Conservation (phyloP, 768 basidiomycete genomes). For the Mycena epipterygia region DNA sequence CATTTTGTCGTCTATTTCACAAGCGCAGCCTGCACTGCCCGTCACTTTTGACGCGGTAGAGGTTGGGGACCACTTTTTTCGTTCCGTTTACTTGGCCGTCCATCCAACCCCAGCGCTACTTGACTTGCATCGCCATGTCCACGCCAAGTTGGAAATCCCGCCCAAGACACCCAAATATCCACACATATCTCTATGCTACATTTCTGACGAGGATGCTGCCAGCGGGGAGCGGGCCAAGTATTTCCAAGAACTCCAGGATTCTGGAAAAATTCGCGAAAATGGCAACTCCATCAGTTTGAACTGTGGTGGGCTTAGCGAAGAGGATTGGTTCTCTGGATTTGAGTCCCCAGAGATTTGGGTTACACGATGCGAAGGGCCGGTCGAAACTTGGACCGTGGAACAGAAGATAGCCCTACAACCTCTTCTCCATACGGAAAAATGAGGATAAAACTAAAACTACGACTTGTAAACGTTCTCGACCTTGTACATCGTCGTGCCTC, state of each 20-base stretch:
- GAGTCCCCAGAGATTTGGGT: constrained; percentile 69
- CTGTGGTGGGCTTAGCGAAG: constrained; percentile 43
- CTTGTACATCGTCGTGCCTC: constrained; percentile 73
- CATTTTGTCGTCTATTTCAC: constrained; percentile 57
- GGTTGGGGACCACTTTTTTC: constrained; percentile 75
- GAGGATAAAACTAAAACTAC: constrained; percentile 26
- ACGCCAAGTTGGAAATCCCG: constrained; percentile 52
- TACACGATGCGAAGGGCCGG: constrained; percentile 70
- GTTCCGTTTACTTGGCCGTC: constrained; percentile 75
- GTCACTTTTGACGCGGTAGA: constrained; percentile 68
- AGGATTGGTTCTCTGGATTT: constrained; percentile 58
- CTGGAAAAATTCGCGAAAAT: constrained; percentile 47
- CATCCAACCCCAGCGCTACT: constrained; percentile 59
- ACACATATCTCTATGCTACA: constrained; percentile 83
- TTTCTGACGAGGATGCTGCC: constrained; percentile 72
- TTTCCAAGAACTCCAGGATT: constrained; percentile 55
- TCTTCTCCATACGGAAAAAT: no score
- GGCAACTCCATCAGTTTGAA: constrained; percentile 46
- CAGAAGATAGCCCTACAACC: constrained; percentile 50
- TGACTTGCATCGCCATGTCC: constrained; percentile 63
- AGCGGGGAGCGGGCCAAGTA: constrained; percentile 64
- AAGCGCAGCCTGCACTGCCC: constrained; percentile 48
- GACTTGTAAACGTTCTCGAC: constrained; percentile 70
- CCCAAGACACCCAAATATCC: constrained; percentile 72
- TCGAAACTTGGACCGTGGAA: constrained; percentile 68